Conservation (phyloP, 192 early-diverging fungal species). For the Phycomyces nitens region DNA sequence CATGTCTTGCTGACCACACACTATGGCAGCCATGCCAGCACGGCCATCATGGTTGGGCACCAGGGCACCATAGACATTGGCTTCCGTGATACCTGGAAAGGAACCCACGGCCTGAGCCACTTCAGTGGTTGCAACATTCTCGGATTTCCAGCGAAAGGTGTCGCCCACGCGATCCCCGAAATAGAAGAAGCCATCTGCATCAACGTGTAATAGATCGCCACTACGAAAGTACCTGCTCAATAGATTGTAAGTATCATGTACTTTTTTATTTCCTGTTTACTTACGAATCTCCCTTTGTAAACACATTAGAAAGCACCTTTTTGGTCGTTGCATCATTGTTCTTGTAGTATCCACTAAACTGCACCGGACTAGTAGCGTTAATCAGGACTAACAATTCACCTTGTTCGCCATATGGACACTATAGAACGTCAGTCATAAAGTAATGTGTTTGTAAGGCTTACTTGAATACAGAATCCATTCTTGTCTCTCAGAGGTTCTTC, state of each 20-base stretch:
- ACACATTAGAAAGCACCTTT: conserved; percentile 50
- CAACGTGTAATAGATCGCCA: conserved; percentile 56
- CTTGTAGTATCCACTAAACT: conserved; percentile 49
- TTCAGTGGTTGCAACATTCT: conserved; percentile 60
- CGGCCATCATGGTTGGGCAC: conserved; percentile 59
- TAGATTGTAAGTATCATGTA: not conserved
- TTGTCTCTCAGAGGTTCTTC: conserved; percentile 50
- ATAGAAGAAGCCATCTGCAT: conserved; percentile 51
- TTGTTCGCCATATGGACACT: conserved; percentile 42
- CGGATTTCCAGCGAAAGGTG: conserved; percentile 70
- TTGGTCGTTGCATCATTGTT: conserved; percentile 45
- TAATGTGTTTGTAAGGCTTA: conserved; percentile 1
- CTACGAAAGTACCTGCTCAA: conserved; percentile 40
- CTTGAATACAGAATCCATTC: conserved; percentile 51
- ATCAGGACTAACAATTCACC: conserved; percentile 58
- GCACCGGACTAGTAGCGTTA: conserved; percentile 30
- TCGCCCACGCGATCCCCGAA: conserved; percentile 71
- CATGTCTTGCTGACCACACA: conserved; percentile 38
- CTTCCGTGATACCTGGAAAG: conserved; percentile 49
- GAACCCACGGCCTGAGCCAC: conserved; percentile 51
- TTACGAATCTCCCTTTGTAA: conserved; percentile 58
- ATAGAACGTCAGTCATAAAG: not conserved
- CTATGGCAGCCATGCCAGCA: conserved; percentile 65
- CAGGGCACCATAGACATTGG: conserved; percentile 62
- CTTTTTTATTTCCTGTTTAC: not conserved